Base-by-base conservation (phyloP, 2,329 filamentous ascomycete genomes). In the Aspergillus jensenii region DNA sequence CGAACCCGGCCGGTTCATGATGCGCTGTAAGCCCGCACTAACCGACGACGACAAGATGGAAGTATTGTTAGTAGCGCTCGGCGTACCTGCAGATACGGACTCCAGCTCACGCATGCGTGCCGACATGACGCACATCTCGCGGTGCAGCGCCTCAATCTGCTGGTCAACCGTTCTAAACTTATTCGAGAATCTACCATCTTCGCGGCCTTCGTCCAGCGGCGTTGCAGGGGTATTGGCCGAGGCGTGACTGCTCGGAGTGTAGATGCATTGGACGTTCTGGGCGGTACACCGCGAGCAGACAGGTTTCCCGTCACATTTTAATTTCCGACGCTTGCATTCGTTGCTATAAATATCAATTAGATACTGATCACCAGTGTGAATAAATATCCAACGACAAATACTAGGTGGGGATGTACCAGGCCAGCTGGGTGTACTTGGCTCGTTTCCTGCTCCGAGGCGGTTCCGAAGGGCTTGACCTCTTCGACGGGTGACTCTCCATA, bases 321-420 rank as follows among this genome's bases (percentile, higher is more conserved):
- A 86, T 73, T 90, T 90, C 58, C 87, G 84, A n/a, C 87, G 80
- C 67, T 90, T 90, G 73, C 87, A 90, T 69, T 90, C 87, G 68
- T 89, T 90, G 65, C 87, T 89, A 43, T 5, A 27, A 7, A 55
- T 48, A 35, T 31, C 9, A 54, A 31, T 46, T 39, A 40, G 25
- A 33, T 27, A 23, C 8, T 44, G 43, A 23, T 27, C 4, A 11
- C 33, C 4, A 47, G 8, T 21, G 8, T 31, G 3, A 15, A 52
- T 31, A 19, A 52, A 3, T 14, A 43, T 31, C 19, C 7, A 27
- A 33, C 11, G 14, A 48, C 12, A 14, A 23, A 27, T 25, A 40
- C 47, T 31, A 39, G 33, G 2, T 9, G 17, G 12, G 55, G 9
- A 61, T 65, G n/a, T 56, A 74, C 72, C 72, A 74, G 12, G 72